A percentile compares a stretch with the other conserved stretches of the same genome.
Conservation (phyloP, 768 basidiomycete genomes). For the Boletus barrowsii region DNA sequence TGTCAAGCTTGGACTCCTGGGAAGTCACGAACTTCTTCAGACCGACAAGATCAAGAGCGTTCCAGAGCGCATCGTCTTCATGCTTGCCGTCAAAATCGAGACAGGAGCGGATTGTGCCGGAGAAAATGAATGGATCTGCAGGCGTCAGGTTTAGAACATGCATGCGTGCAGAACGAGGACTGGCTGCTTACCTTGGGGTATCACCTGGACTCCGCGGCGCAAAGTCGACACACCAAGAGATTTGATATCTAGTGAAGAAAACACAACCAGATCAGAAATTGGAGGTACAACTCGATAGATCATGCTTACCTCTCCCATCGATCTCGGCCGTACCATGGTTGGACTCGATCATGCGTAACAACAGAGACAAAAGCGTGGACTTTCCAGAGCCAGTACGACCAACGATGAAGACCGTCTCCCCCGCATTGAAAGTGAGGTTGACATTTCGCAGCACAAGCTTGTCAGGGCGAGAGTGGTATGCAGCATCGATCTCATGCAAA, state of each 20-base stretch:
- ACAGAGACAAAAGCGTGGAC: conserved; percentile 60
- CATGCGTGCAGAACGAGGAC: neutral
- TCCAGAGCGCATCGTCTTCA: conserved; percentile 36
- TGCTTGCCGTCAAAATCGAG: conserved; percentile 27
- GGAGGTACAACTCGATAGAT: conserved; percentile 45
- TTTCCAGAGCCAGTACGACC: conserved; percentile 78
- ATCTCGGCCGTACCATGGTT: conserved; percentile 78
- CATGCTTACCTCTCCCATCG: conserved; percentile 49
- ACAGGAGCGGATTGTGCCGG: conserved; percentile 28
- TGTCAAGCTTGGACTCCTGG: conserved; percentile 77
- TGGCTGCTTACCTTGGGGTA: conserved; percentile 24
- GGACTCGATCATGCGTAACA: conserved; percentile 72
- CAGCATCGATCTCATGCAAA: conserved; percentile 58
- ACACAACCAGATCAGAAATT: conserved; percentile 49
- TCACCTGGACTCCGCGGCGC: conserved; percentile 29
- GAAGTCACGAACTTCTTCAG: conserved; percentile 68
- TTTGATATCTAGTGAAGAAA: conserved; percentile 71
- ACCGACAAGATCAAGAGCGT: conserved; percentile 36
- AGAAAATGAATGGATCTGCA: conserved; percentile 33
- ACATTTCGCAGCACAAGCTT: conserved; percentile 58
- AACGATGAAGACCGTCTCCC: conserved; percentile 75
- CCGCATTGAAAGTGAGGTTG: conserved; percentile 61
- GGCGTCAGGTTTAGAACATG: neutral
- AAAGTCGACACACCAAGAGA: conserved; percentile 54
- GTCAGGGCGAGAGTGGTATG: conserved; percentile 70